These are phyloP conservation scores for Farysia itapuensis DNA, from an alignment of 1,284 basidiomycete genomes.

Conservation along the genomic window DNA sequence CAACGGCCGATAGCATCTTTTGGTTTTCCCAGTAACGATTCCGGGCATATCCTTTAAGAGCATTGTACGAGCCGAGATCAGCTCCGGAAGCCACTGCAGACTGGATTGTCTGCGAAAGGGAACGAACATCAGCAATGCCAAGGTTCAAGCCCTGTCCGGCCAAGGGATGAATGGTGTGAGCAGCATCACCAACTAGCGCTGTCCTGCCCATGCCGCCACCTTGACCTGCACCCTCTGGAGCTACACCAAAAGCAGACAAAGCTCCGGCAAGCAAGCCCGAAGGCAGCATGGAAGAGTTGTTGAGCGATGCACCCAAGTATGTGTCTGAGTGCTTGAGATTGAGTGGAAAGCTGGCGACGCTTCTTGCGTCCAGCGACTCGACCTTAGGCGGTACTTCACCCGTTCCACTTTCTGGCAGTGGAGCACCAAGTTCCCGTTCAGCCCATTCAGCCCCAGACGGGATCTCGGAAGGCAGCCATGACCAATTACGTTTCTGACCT, in stretches of 20 bases:
- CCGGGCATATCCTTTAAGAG: slow-evolving; percentile 41
- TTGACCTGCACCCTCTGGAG: slow-evolving; percentile 38
- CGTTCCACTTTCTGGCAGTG: slow-evolving; percentile 31
- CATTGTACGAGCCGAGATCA: slow-evolving; percentile 50
- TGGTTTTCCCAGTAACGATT: slow-evolving; percentile 56
- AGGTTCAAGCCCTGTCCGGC: slow-evolving; percentile 95
- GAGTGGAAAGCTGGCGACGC: slow-evolving; percentile 86
- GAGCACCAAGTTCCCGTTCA: slow-evolving; percentile 19
- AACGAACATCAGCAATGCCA: slow-evolving; percentile 75
- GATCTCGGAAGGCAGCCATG: slow-evolving; percentile 36
- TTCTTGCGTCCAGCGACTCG: slow-evolving; percentile 71
- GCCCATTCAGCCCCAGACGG: slow-evolving; percentile 22
- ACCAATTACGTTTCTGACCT: slow-evolving; percentile 12
- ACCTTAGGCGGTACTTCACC: slow-evolving; percentile 71
- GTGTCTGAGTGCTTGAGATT: slow-evolving; percentile 81
- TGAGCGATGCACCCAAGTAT: slow-evolving; percentile 70
- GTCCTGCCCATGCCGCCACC: slow-evolving; percentile 67
- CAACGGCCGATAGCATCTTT: slow-evolving; percentile 51
- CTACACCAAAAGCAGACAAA: slow-evolving; percentile 34
- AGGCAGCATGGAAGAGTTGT: slow-evolving; percentile 15
- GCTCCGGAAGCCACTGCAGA: slow-evolving; percentile 37
- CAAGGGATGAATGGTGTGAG: slow-evolving; percentile 93
- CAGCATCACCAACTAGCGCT: slow-evolving; percentile 91
- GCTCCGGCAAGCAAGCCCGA: slow-evolving; percentile 34
- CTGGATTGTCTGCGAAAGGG: slow-evolving; percentile 27